Conservation (phyloP, 306 rosid species). For the Macrotyloma uniflorum region DNA sequence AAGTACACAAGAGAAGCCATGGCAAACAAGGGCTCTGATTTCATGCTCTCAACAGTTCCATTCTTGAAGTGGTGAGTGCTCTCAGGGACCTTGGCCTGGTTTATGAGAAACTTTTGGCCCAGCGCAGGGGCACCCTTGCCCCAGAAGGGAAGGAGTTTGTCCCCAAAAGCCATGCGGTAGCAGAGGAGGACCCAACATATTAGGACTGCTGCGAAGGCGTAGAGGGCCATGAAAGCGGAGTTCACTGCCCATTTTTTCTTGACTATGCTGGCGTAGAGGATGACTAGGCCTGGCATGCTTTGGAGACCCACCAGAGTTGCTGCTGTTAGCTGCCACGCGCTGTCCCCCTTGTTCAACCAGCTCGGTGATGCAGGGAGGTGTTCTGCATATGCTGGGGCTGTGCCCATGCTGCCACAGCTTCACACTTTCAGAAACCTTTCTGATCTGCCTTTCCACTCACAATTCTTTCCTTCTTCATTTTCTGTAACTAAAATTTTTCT, state of each 20-base stretch:
- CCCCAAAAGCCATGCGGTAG: slow-evolving; percentile 51
- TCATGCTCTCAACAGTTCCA: background rate
- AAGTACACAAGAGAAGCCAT: slow-evolving; percentile 52
- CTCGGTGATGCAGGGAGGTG: background rate
- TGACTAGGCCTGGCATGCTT: slow-evolving; percentile 30
- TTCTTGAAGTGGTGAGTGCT: slow-evolving; percentile 11
- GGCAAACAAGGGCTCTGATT: background rate
- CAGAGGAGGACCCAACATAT: slow-evolving; percentile 49
- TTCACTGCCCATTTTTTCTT: slow-evolving; percentile 57
- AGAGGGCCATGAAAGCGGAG: slow-evolving; percentile 58
- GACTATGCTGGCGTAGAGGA: slow-evolving; percentile 26
- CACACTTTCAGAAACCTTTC: too few relatives aligned
- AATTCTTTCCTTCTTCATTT: too few relatives aligned
- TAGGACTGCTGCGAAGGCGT: slow-evolving; percentile 47
- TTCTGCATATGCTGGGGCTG: background rate
- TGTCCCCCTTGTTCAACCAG: slow-evolving; percentile 32
- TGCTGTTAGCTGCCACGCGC: slow-evolving; percentile 30
- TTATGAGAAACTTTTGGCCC: slow-evolving; percentile 37
- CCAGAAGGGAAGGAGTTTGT: slow-evolving; percentile 49
- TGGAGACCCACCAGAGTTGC: slow-evolving; percentile 21
- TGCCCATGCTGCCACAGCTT: background rate
- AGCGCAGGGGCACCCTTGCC: slow-evolving; percentile 53
- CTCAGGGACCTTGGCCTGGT: slow-evolving; percentile 24
- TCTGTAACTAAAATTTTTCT: too few relatives aligned
- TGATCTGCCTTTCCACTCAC: too few relatives aligned